Evolutionary conservation across 768 basidiomycete genomes (phyloP), one percentile per base, ranked within the genome.

Genomic region (Phallus indusiatus): DNA sequence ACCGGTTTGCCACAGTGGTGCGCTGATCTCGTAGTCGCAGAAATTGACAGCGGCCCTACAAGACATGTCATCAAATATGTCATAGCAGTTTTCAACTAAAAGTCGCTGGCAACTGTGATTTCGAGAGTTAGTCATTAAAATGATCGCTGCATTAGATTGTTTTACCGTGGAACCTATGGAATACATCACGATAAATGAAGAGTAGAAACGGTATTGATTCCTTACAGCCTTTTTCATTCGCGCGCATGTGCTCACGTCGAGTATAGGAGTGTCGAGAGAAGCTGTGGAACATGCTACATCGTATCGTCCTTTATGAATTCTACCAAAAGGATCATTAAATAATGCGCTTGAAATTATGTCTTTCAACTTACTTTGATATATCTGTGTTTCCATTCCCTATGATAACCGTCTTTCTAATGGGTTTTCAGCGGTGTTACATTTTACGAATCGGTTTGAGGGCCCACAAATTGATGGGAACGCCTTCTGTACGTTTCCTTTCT

Each of bases 1-100:
- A 42, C 61, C 69, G 60, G 73, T 72, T 50, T 64, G 53, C 63
- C 67, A 66, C 67, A 76, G 78, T 1, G 74, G 71, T 3, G 62
- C 71, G 35, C 75, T 78, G 12, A 90, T 67, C 61, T 82, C 75
- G 20, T 66, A 69, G 54, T 81, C 75, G 68, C 90, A 93, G 68
- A 89, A 90, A 10, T 62, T 69, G 53, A 81, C 74, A 1, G 88
- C 85, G 12, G 83, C 84, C n/a, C 70, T 72, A 64, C 90, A 92
- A 60, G 79, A 75, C 37, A 86, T 81, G 20, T 74, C 69, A 67
- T 93, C 88, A 62, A 84, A 84, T 16, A 72, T 72, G 57, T 88
- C 78, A 33, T 89, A 75, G 62, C 89, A 92, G 49, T 74, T 74
- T 47, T 75, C 68, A n/a, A 36, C 33, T 20, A 59, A 20, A 18